Base-by-base conservation (phyloP, 2,329 filamentous ascomycete species). In the Aspergillus jensenii region DNA sequence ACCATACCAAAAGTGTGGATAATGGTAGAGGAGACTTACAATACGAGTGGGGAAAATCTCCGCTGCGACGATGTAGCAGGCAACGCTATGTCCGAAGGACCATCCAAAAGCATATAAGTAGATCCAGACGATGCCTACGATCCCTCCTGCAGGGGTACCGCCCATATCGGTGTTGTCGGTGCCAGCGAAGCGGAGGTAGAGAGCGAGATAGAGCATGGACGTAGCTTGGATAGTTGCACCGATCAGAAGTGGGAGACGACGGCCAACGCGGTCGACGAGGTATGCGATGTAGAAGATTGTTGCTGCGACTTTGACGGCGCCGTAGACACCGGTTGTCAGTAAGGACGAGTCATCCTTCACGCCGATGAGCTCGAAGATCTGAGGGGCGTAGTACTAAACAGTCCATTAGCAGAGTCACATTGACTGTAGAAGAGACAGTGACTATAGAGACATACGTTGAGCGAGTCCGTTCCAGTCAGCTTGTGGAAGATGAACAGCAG, bases 401-500 rank as follows among this genome's bases (percentile, higher is more conserved):
- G 8, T 52, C 15, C 0, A 31, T 31, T 31, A 52, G 50, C 27
- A 23, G 33, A 6, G 14, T 15, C 3, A 15, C 6, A 15, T 2
- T 14, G 12, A n/a, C 17, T 4, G 21, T 4, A 8, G 12, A 3
- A 3, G 7, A 5, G 33, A 21, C 19, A 21, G 19, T 21, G 19
- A n/a, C 19, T 21, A 3, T 21, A 21, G 31, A 3, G 19, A 49
- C 44, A 7, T n/a, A 55, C 52, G 14, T 55, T 55, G 35, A 55
- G 15, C 2, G 52, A 55, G 25, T 55, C 52, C 17, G 52, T 55
- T 12, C 52, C 52, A 1, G 52, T 55, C 23, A 55, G 23, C 25
- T 55, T 55, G n/a, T 55, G 52, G 37, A 55, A 55, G 8, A 55
- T 46, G 15, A 55, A 55, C 52, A 55, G 8, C 15, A 55, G n/a